These are phyloP conservation scores for Mychonastes homosphaera DNA, from an alignment of 139 green algal species.

Conservation along the genomic window DNA sequence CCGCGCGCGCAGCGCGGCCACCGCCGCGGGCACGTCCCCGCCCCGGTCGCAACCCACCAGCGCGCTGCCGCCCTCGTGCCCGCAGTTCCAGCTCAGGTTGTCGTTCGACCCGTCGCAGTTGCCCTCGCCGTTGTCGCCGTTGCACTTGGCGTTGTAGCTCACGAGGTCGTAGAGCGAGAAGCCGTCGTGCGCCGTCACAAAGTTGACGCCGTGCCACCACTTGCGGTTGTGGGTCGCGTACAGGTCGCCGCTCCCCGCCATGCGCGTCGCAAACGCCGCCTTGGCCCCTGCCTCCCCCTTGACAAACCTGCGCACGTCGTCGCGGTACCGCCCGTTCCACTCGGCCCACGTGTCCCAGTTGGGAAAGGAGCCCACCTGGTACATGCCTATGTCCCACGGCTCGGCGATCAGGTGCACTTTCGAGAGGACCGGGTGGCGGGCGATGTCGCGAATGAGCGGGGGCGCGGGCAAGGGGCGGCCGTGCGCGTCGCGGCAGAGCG, in stretches of 20 bases:
- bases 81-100: slow-evolving; percentile 98
- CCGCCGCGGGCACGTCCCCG: not conserved
- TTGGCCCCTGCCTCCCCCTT: slow-evolving; percentile 68
- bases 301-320: slow-evolving; percentile 72
- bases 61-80: slow-evolving; percentile 71
- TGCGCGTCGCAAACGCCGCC: slow-evolving; percentile 70
- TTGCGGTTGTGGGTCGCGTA: slow-evolving; percentile 70
- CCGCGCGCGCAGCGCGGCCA: slow-evolving; percentile 52
- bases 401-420: slow-evolving; percentile 83
- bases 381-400: slow-evolving; percentile 86
- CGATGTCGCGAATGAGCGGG: slow-evolving; percentile 71
- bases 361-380: slow-evolving; percentile 78
- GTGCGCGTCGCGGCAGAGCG: slow-evolving; percentile 66
- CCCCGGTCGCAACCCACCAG: slow-evolving; percentile 37
- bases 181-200: slow-evolving; percentile 90
- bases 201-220: slow-evolving; percentile 93
- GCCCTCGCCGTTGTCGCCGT: slow-evolving; percentile 48
- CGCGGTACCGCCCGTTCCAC: slow-evolving; percentile 86
- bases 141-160: slow-evolving; percentile 66
- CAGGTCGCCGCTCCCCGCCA: slow-evolving; percentile 84
- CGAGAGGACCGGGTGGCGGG: slow-evolving; percentile 68
- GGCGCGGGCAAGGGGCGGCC: slow-evolving; percentile 66
- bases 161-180: slow-evolving; percentile 92
- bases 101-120: slow-evolving; percentile 77
- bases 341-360: slow-evolving; percentile 89